Evolutionary conservation across 208 protist species (phyloP).

Genomic region (Acanthamoeba royreba): DNA sequence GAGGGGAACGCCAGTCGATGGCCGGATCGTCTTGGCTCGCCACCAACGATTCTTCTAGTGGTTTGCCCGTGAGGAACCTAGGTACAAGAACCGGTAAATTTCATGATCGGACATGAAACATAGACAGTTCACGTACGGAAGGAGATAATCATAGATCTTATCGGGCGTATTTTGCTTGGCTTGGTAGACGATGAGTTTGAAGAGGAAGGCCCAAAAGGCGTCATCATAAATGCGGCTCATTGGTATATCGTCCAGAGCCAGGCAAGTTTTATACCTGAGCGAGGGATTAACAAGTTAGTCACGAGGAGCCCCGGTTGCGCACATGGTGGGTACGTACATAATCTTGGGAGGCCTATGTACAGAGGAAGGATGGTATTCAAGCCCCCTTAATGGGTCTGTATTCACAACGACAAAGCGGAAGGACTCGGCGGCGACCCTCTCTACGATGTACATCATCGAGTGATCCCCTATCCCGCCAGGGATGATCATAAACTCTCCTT

Average conservation of each 20-base stretch:
- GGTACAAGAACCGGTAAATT: not conserved
- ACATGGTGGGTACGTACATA: not conserved
- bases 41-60: slow-evolving; percentile 36
- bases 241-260: slow-evolving; percentile 37
- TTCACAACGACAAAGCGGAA: slow-evolving; percentile 48
- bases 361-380: slow-evolving; percentile 30
- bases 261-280: slow-evolving; percentile 38
- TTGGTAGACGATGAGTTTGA: slow-evolving; percentile 27
- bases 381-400: slow-evolving; percentile 21
- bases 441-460: slow-evolving; percentile 51
- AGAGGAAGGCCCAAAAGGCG: slow-evolving; percentile 47
- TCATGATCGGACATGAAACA: not conserved
- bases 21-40: slow-evolving; percentile 13
- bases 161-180: slow-evolving; percentile 50
- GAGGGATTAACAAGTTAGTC: not conserved
- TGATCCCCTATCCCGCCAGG: slow-evolving; percentile 26
- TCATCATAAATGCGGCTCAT: not conserved
- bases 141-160: slow-evolving; percentile 43
- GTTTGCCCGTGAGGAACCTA: slow-evolving; percentile 42
- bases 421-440: not conserved
- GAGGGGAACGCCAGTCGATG: slow-evolving; percentile 45
- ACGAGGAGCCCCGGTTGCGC: not conserved
- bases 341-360: slow-evolving; percentile 44
- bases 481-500: slow-evolving; percentile 48
- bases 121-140: not conserved